Percentiles rank a stretch among this genome's conserved stretches.
These are phyloP conservation scores for Vitellaria paradoxa DNA, from an alignment of 179 eudicot species.

Conservation along the genomic window DNA sequence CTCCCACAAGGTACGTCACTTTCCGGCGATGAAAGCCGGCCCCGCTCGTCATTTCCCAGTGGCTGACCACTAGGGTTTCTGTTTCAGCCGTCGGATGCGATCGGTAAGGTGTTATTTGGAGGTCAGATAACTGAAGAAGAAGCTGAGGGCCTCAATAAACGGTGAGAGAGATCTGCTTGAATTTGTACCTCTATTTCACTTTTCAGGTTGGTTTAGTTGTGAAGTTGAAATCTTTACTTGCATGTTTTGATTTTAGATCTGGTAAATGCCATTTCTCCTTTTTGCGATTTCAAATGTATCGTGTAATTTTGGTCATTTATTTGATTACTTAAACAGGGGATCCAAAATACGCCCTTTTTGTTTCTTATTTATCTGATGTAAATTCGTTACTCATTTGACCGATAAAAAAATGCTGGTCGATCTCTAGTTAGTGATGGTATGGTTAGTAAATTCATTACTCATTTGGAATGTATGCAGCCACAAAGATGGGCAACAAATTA, in stretches of 20 bases:
- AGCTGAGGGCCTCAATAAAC: conserved; percentile 51
- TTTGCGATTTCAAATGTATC: background rate
- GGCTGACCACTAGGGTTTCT: conserved; percentile 5
- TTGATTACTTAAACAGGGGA: background rate
- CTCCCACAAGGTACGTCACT: conserved; percentile 47
- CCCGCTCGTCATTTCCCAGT: background rate
- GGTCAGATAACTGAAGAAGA: conserved; percentile 76
- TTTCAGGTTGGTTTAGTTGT: background rate
- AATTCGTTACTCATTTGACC: too few relatives aligned
- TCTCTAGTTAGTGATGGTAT: too few relatives aligned
- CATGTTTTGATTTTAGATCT: conserved; percentile 7
- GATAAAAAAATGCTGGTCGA: too few relatives aligned
- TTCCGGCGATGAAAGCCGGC: background rate
- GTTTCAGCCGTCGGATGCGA: conserved; percentile 63
- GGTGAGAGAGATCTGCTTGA: conserved; percentile 35
- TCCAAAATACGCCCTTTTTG: background rate
- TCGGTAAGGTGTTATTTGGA: conserved; percentile 69
- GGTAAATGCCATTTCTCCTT: background rate
- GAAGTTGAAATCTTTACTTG: background rate
- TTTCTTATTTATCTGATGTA: background rate
- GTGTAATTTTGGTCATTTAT: background rate
- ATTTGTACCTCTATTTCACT: conserved; percentile 13
- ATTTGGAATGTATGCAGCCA: background rate
- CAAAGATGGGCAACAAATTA: background rate
- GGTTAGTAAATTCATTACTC: too few relatives aligned